Percentiles rank a stretch among this genome's conserved stretches.
Conservation (phyloP, 2,329 filamentous ascomycete species). For the Xenoacremonium recifei region DNA sequence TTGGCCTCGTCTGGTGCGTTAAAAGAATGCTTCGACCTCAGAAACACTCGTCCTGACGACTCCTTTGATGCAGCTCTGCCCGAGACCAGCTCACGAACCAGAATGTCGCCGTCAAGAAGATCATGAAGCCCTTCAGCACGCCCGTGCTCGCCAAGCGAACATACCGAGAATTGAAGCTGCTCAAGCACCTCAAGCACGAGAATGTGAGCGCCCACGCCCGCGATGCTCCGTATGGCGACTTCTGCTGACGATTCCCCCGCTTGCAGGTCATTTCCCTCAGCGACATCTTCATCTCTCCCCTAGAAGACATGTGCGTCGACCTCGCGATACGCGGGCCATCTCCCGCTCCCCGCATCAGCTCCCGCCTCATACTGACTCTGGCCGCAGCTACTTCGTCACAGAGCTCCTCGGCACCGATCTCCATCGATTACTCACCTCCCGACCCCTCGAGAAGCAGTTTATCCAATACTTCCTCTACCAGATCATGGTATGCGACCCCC, state of each 20-base stretch:
- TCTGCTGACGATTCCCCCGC: slow-evolving; percentile 11
- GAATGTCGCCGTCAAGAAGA: slow-evolving; percentile 99
- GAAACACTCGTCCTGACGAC: too few relatives aligned
- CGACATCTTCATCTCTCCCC: slow-evolving; percentile 98
- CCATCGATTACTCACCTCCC: slow-evolving; percentile 89
- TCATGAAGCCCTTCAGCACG: slow-evolving; percentile 99
- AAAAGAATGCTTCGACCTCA: too few relatives aligned
- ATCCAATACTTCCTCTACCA: slow-evolving; percentile 99
- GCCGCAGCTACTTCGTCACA: slow-evolving; percentile 87
- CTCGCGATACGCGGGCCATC: slow-evolving; percentile 5
- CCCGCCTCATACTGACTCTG: slow-evolving; percentile 20
- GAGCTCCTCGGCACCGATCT: slow-evolving; percentile 96
- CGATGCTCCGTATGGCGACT: neutral
- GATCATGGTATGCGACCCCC: slow-evolving; percentile 71
- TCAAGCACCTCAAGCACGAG: slow-evolving; percentile 96
- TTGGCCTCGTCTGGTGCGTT: slow-evolving; percentile 91
- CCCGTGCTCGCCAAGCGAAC: slow-evolving; percentile 96
- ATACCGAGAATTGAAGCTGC: slow-evolving; percentile 93
- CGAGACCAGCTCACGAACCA: slow-evolving; percentile 97
- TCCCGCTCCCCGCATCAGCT: slow-evolving; percentile 1
- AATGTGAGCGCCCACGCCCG: slow-evolving; percentile 60
- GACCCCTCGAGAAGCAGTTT: slow-evolving; percentile 98
- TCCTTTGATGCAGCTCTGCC: slow-evolving; percentile 83
- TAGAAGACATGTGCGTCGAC: slow-evolving; percentile 86
- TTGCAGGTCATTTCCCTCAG: slow-evolving; percentile 89